Conservation (phyloP, 441 rosid genomes). For the Euphorbia celastroides region DNA sequence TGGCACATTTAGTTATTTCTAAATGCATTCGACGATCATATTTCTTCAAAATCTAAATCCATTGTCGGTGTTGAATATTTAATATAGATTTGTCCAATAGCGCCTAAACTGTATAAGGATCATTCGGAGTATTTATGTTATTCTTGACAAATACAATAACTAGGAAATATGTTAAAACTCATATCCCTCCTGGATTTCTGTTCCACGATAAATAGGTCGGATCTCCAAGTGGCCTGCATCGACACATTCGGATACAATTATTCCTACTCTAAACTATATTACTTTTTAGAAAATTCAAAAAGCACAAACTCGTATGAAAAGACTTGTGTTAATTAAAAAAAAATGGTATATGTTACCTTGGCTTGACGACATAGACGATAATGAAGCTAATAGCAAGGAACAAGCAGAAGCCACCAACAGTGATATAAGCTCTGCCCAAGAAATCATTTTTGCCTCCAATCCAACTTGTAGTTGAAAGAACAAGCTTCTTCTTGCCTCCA, state of each 20-base stretch:
- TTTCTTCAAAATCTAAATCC: no score
- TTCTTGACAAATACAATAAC: no score
- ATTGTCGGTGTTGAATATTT: no score
- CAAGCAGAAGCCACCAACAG: slow-evolving; percentile 80
- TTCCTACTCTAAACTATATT: neutral
- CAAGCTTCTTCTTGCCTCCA: slow-evolving; percentile 71
- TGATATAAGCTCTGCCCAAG: slow-evolving; percentile 77
- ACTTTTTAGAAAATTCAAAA: neutral
- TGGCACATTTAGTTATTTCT: no score
- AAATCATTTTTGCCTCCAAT: slow-evolving; percentile 87
- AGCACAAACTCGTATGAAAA: neutral
- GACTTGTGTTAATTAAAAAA: neutral
- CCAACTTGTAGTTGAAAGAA: slow-evolving; percentile 83
- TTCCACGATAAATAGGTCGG: slow-evolving; percentile 92
- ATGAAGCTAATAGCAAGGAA: slow-evolving; percentile 76
- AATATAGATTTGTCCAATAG: no score
- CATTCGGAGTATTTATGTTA: no score
- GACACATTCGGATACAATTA: neutral
- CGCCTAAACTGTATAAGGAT: no score
- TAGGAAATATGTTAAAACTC: no score
- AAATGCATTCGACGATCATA: no score
- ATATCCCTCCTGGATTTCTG: slow-evolving; percentile 60
- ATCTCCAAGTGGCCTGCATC: slow-evolving; percentile 88
- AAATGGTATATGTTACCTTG: slow-evolving; percentile 47
- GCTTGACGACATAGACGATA: slow-evolving; percentile 72